Conservation (phyloP, 78 protist genomes). For the Dictyostelium firmibasis region DNA sequence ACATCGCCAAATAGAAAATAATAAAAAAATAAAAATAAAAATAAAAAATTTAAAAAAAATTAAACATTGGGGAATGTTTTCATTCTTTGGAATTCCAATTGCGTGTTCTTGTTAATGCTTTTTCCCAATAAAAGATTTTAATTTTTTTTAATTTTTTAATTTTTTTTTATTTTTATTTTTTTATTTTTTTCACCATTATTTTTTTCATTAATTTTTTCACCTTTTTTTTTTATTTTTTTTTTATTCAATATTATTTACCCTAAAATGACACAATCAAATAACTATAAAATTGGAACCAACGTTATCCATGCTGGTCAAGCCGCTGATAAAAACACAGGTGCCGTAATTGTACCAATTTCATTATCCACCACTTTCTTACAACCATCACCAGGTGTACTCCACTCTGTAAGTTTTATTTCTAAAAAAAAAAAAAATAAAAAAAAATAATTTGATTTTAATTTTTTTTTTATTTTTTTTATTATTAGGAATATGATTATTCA, state of each 20-base stretch:
- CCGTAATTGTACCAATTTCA: conserved; percentile 86
- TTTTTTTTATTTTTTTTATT: not conserved
- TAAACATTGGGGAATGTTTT: not conserved
- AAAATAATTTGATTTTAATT: not conserved
- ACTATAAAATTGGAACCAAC: conserved; percentile 81
- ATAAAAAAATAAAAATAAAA: no score
- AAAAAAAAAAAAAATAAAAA: not conserved
- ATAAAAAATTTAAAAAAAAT: not conserved
- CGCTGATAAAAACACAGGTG: conserved; percentile 90
- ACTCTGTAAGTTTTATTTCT: conserved; percentile 3
- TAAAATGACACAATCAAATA: not conserved
- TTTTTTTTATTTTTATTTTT: not conserved
- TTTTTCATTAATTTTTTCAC: not conserved
- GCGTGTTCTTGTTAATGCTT: not conserved
- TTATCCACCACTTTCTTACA: conserved; percentile 91
- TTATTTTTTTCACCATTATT: not conserved
- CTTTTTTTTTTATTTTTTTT: not conserved
- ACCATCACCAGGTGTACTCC: conserved; percentile 80
- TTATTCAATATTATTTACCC: not conserved
- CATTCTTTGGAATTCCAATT: not conserved
- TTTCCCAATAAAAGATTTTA: not conserved
- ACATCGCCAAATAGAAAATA: no score
- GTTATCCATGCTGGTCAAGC: conserved; percentile 95
- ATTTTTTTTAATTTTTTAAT: not conserved
- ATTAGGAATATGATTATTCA: conserved; percentile 91